A percentile compares a stretch with the other conserved stretches of the same genome.
phyloP scores from a whole-genome alignment of 805 yeast genomes.

The Candida corydali region DNA sequence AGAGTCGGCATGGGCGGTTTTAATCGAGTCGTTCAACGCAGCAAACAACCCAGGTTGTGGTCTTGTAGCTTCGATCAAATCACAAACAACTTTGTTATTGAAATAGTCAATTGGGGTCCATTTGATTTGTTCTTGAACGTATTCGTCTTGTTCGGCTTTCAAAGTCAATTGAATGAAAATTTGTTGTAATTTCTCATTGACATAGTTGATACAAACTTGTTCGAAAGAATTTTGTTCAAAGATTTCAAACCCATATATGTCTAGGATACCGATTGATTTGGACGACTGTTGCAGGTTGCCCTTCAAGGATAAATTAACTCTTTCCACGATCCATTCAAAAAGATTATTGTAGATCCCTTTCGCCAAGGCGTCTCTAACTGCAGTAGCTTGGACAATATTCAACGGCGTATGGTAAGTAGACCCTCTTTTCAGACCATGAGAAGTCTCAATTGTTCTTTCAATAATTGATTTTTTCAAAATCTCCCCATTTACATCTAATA shows the following conservation, averaged over 20 bases:
- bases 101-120: conserved; percentile 98
- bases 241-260: conserved; percentile 95
- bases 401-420: conserved; percentile 93
- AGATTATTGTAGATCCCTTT: conserved; percentile 89
- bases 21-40: conserved; percentile 93
- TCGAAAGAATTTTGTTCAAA: conserved; percentile 94
- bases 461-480: conserved; percentile 62
- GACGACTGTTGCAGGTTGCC: conserved; percentile 35
- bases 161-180: conserved; percentile 93
- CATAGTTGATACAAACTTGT: conserved; percentile 92
- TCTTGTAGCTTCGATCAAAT: conserved; percentile 84
- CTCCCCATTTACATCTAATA: conserved; percentile 73
- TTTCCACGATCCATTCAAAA: conserved; percentile 93
- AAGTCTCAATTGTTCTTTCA: conserved; percentile 84
- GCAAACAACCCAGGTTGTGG: conserved; percentile 94
- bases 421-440: conserved; percentile 85
- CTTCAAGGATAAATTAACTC: conserved; percentile 75
- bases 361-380: conserved; percentile 92
- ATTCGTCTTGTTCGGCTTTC: conserved; percentile 97
- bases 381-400: conserved; percentile 87
- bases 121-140: conserved; percentile 87
- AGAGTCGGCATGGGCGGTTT: conserved; percentile 98
- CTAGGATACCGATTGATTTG: conserved; percentile 87
- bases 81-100: conserved; percentile 95
- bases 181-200: conserved; percentile 93